Base-by-base conservation (phyloP, 768 basidiomycete species). In the Phlebiopsis flavidoalba region DNA sequence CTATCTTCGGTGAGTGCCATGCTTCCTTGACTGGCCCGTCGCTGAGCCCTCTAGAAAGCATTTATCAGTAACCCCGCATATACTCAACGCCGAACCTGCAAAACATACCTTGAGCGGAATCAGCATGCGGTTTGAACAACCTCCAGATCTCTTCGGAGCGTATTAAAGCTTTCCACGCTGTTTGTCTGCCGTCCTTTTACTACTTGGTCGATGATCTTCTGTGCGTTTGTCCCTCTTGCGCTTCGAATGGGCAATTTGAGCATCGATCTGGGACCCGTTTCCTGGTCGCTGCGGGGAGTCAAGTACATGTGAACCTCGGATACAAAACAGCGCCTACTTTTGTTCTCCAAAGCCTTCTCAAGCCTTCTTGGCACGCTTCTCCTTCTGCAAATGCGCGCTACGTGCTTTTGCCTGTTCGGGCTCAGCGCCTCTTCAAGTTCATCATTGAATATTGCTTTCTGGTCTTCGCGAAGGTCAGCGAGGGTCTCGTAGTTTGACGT, bases 351-450 rank as follows among this genome's bases (percentile, higher is more conserved):
- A 0, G 85, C 78, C 72, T 95, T 98, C 73, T 98, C 95, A 0
- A n/a, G 88, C 88, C 72, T 89, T 91, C 77, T 97, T 97, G 60
- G 96, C 87, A 49, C 75, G 83, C 74, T 88, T 89, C 74, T 99
- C 95, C 65, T 89, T 87, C 74, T 90, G 89, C 76, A 88, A 83
- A 0, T 94, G 88, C 5, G 79, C 75, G 8, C 86, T 82, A 17
- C 91, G 81, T 7, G 87, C 86, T 71, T 83, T 87, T 2, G 91
- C 93, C 68, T 96, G 93, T 33, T 87, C 87, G 47, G n/a, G 87
- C 81, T 22, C 93, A n/a, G 83, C 0, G 90, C 92, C 5, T 77
- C 76, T 19, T 90, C 87, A 0, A 96, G 77, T 7, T 79, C 86
- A 62, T 84, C 76, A n/a, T 64, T 98, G 91, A n/a, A 52, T 90